Base-by-base conservation (phyloP, 805 yeast species). In the Yamadazyma ubonensis region DNA sequence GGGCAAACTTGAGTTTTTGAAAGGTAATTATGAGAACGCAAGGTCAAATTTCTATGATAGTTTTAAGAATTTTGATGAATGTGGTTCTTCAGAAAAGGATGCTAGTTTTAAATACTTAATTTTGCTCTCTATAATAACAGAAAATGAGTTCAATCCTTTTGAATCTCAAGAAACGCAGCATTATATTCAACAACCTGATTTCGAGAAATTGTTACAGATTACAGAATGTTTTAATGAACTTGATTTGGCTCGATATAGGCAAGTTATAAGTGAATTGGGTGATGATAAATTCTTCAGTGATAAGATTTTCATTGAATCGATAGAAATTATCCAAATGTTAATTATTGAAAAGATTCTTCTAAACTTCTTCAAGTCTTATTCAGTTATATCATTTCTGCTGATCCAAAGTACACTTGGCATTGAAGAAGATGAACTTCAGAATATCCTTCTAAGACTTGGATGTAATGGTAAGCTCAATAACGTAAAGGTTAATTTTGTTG, bases 91-190 rank as follows among this genome's bases (percentile, higher is more conserved):
- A 19, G 52, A 73, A 36, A 75, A 88, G 48, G 65, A 78, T 10
- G 65, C 66, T 27, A 75, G 82, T 3, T 65, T 87, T 46, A 76
- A 77, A 46, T 81, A 79, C 57, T 70, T 81, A 41, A 78, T 82
- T 2, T 53, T 86, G 15, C 74, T 82, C 18, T 76, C 83, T 4
- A 61, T 84, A 36, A 63, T 86, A 31, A 70, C 79, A n/a, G 81
- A 80, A 39, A 78, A 73, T 31, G 81, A 77, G 45, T 76, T 84
- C 39, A 79, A 81, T 51, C 86, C 87, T 2, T 83, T 84, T 50
- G 84, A 81, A 46, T 76, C 86, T 0, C 85, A 79, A 52, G 91
- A 84, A 56, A 80, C 86, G 1, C 73, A 72, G 50, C 76, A 80
- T 5, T 79, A 75, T 53, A 46, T 55, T 10, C 57, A 52, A 40